phyloP scores from a whole-genome alignment of 129 eudicot species.

The Centaurea solstitialis region DNA sequence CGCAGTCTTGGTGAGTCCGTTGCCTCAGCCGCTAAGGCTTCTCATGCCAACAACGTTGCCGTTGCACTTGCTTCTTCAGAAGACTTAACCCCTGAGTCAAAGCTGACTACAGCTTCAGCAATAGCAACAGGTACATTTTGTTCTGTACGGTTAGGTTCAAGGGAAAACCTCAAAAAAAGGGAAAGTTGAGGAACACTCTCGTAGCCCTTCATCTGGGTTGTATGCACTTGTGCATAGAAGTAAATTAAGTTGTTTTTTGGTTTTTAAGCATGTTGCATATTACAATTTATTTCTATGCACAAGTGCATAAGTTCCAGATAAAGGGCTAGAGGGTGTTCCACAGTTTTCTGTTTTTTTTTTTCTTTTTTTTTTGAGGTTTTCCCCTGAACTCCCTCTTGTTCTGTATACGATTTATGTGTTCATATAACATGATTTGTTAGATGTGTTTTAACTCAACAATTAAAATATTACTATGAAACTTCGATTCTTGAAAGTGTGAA shows the following conservation, averaged over 20 bases:
- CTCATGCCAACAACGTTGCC: conserved; percentile 86
- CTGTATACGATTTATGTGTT: background rate
- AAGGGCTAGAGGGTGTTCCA: too few relatives aligned
- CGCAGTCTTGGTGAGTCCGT: conserved; percentile 89
- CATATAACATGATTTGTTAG: background rate
- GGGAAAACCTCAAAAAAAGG: too few relatives aligned
- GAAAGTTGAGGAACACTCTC: too few relatives aligned
- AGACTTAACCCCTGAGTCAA: conserved; percentile 59
- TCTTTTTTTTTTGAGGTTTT: too few relatives aligned
- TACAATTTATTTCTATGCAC: too few relatives aligned
- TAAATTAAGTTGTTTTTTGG: too few relatives aligned
- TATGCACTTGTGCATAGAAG: too few relatives aligned
- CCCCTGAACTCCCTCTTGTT: background rate
- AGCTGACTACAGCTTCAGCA: conserved; percentile 68
- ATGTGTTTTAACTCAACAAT: background rate
- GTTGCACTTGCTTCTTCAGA: conserved; percentile 79
- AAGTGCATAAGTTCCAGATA: too few relatives aligned
- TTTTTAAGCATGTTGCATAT: too few relatives aligned
- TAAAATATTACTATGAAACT: background rate
- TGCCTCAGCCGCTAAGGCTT: conserved; percentile 80
- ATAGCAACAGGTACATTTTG: conserved; percentile 66
- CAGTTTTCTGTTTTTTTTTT: too few relatives aligned
- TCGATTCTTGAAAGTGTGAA: background rate
- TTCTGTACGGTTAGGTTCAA: background rate
- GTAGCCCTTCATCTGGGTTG: too few relatives aligned